Evolutionary conservation across 352 stramenopile species (phyloP).

Genomic region (Blastocystis hominis): DNA sequence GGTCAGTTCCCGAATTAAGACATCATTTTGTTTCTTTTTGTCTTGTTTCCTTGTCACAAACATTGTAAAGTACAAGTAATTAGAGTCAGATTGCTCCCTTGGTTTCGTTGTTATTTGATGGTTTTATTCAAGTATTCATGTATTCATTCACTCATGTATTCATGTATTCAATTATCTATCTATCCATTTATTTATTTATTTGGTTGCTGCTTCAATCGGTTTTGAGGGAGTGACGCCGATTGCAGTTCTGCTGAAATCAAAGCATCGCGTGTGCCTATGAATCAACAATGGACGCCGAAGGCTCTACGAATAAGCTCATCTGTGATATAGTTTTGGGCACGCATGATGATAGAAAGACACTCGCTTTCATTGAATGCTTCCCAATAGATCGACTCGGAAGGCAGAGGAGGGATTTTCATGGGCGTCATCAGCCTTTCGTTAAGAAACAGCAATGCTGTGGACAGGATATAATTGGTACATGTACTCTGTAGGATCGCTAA

Average conservation of each 20-base stretch:
- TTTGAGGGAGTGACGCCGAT: background rate
- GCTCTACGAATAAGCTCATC: slow-evolving; percentile 8
- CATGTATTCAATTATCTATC: background rate
- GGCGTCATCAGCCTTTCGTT: slow-evolving; percentile 10
- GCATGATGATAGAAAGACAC: slow-evolving; percentile 18
- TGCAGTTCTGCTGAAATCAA: background rate
- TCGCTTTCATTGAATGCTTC: slow-evolving; percentile 33
- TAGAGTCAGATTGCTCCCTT: too few relatives aligned
- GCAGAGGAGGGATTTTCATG: background rate
- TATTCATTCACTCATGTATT: too few relatives aligned
- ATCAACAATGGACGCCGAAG: background rate
- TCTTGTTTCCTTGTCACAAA: too few relatives aligned
- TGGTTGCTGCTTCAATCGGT: background rate
- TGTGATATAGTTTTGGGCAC: slow-evolving; percentile 46
- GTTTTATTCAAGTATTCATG: too few relatives aligned
- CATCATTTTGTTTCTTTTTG: background rate
- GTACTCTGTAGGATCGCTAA: slow-evolving; percentile 41
- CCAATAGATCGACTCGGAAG: slow-evolving; percentile 10
- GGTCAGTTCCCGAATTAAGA: slow-evolving; percentile 75
- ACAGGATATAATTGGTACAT: slow-evolving; percentile 55
- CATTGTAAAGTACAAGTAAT: too few relatives aligned
- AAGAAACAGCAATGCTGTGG: background rate
- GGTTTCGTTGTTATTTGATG: too few relatives aligned
- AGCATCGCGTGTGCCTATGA: background rate
- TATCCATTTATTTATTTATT: background rate